Base-by-base conservation (phyloP, 805 yeast genomes). In the Starmerella davenportii region DNA sequence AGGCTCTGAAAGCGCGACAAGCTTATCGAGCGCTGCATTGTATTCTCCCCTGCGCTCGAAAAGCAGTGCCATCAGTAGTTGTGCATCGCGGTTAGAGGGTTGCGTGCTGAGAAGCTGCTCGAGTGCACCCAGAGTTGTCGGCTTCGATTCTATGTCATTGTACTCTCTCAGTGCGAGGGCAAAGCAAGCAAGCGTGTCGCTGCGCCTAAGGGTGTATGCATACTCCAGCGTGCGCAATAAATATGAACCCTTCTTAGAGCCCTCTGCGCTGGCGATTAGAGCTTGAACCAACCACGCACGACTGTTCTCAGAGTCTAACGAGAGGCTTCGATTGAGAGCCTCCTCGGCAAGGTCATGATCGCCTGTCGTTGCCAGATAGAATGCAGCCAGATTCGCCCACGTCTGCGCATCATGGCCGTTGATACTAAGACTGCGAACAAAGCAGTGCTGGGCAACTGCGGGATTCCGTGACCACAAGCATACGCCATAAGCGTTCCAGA, bases 201-300 rank as follows among this genome's bases (percentile, higher is more conserved):
- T 63, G 1, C 93, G 93, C 51, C 76, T 73, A 36, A 87, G 59
- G 11, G 74, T 67, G 48, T 69, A 79, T 0, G 94, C 79, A 57
- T 90, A 95, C 1, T 79, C 76, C 50, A 75, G 75, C 36, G 79
- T 55, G 13, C 66, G 45, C 34, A 32, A 62, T 4, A 65, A 53
- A n/a, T n/a, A n/a, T 7, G 9, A 7, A 11, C 11, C 25, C 9
- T 11, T 7, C 7, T 23, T 11, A 9, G 16, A 17, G 16, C 19
- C 19, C 13, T 29, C 15, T 7, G 16, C 5, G 16, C 9, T 29
- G 9, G 61, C 63, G 1, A 74, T 55, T 27, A 87, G 52, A 0
- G 95, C 95, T 50, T 76, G 74, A 1, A 94, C 95, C 24, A 79
- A 54, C 96, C 96, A 90, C 0, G 95, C 70, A 4, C 63, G 63